Percentiles rank a stretch among this genome's conserved stretches.
Evolutionary conservation across 176 grass and related monocot species (phyloP).

Genomic region (Rhynchospora tenuis): DNA sequence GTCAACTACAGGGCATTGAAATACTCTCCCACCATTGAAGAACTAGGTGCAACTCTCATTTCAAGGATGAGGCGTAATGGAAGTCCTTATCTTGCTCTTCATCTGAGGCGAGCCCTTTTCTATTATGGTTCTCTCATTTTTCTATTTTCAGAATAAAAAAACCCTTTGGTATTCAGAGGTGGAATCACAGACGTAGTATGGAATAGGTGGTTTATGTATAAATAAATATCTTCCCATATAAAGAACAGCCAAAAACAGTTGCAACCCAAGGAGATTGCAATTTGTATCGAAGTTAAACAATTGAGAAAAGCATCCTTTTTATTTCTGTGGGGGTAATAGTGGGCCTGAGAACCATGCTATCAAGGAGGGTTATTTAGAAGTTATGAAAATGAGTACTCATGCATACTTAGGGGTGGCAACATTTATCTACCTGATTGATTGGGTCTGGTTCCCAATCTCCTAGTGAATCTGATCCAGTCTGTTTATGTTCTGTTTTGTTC

Average conservation of each 20-base stretch:
- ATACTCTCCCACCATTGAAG: conserved; percentile 83
- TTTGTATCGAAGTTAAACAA: not conserved
- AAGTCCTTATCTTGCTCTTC: conserved; percentile 88
- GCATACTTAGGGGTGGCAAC: not conserved
- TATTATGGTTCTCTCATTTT: not conserved
- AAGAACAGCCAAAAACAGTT: not conserved
- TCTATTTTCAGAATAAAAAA: not conserved
- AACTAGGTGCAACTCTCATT: conserved; percentile 73
- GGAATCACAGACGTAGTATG: not conserved
- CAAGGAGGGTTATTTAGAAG: not conserved
- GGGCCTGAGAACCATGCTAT: not conserved
- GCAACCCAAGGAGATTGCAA: not conserved
- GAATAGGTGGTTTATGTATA: not conserved
- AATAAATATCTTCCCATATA: not conserved
- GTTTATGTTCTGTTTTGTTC: not conserved
- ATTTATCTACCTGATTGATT: not conserved
- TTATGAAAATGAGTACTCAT: no score
- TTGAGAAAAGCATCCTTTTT: not conserved
- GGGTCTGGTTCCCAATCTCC: not conserved
- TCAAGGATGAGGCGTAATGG: conserved; percentile 67
- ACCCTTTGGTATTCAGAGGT: not conserved
- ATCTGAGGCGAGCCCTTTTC: conserved; percentile 70
- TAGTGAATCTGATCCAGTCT: not conserved
- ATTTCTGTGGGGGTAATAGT: not conserved
- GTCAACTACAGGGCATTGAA: conserved; percentile 90